A percentile compares a stretch with the other conserved stretches of the same genome.
phyloP scores from a whole-genome alignment of 768 basidiomycete genomes.

The Mycena alexandri region DNA sequence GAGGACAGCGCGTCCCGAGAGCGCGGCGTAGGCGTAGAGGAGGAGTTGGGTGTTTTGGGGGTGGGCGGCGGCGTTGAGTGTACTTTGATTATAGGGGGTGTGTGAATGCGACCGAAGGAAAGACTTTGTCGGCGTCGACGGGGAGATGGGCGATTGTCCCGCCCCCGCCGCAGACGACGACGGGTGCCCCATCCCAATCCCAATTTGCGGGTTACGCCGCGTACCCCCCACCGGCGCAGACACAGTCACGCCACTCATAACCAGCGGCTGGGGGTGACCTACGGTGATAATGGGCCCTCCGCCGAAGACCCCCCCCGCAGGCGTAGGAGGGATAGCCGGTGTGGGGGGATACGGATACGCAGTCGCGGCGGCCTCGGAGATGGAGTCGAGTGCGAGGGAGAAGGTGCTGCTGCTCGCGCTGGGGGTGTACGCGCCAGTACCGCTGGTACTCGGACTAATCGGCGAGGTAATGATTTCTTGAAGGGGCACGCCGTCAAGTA shows the following conservation, averaged over 20 bases:
- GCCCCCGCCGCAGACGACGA: conserved; percentile 34
- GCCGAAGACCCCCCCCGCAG: neutral
- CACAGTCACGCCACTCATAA: conserved; percentile 37
- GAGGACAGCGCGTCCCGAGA: conserved; percentile 76
- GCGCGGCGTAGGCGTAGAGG: conserved; percentile 88
- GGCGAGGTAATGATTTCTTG: conserved; percentile 48
- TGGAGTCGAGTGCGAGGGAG: conserved; percentile 62
- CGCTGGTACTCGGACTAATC: conserved; percentile 42
- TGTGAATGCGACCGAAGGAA: conserved; percentile 55
- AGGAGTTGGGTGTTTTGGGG: conserved; percentile 48
- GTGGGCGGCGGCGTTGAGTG: neutral
- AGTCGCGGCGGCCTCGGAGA: conserved; percentile 50
- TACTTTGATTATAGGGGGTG: conserved; percentile 44
- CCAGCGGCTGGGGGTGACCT: conserved; percentile 38
- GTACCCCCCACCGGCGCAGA: conserved; percentile 38
- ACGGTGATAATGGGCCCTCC: conserved; percentile 5
- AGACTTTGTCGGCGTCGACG: too few relatives aligned
- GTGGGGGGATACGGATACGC: conserved; percentile 51
- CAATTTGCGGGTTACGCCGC: conserved; percentile 11
- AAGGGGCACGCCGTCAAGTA: conserved; percentile 61
- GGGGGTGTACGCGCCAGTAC: conserved; percentile 48
- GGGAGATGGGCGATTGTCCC: too few relatives aligned
- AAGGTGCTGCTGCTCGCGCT: conserved; percentile 62
- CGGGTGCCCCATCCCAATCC: conserved; percentile 17
- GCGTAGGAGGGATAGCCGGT: conserved; percentile 51